A percentile compares a stretch with the other conserved stretches of the same genome.
These are phyloP conservation scores for Teratosphaeria destructans DNA, from an alignment of 2,329 filamentous ascomycete genomes.

Conservation along the genomic window DNA sequence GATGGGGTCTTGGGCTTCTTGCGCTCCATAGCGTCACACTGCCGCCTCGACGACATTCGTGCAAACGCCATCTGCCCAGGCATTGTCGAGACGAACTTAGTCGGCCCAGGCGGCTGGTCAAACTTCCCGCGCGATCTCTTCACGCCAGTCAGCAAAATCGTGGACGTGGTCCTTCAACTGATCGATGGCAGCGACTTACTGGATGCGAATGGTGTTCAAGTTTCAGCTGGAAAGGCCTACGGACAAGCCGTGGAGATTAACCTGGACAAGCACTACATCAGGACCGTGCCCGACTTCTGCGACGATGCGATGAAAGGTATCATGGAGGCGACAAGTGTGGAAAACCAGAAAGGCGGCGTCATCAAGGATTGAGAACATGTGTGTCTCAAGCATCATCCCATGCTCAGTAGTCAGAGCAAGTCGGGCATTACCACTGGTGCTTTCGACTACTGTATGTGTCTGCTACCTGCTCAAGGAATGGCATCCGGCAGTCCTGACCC, in stretches of 20 bases:
- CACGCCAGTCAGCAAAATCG: slow-evolving; percentile 24
- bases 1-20: slow-evolving; percentile 32
- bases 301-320: slow-evolving; percentile 21
- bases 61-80: slow-evolving; percentile 32
- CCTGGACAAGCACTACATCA: slow-evolving; percentile 13
- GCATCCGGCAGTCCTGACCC: slow-evolving; percentile 32
- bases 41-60: slow-evolving; percentile 28
- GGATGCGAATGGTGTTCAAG: slow-evolving; percentile 7
- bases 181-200: slow-evolving; percentile 18
- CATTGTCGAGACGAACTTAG: slow-evolving; percentile 28
- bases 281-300: slow-evolving; percentile 15
- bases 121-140: slow-evolving; percentile 25
- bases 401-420: neutral
- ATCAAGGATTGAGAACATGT: slow-evolving; percentile 6
- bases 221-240: slow-evolving; percentile 12
- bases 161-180: slow-evolving; percentile 20
- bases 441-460: neutral
- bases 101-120: slow-evolving; percentile 25
- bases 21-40: slow-evolving; percentile 25
- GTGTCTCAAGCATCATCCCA: neutral
- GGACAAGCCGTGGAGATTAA: slow-evolving; percentile 20
- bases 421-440: neutral
- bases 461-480: slow-evolving; percentile 15
- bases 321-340: slow-evolving; percentile 22
- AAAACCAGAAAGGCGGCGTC: slow-evolving; percentile 20